Evolutionary conservation across 805 yeast species (phyloP), one percentile per base, ranked within the genome.

Genomic region (Lipomyces orientalis): DNA sequence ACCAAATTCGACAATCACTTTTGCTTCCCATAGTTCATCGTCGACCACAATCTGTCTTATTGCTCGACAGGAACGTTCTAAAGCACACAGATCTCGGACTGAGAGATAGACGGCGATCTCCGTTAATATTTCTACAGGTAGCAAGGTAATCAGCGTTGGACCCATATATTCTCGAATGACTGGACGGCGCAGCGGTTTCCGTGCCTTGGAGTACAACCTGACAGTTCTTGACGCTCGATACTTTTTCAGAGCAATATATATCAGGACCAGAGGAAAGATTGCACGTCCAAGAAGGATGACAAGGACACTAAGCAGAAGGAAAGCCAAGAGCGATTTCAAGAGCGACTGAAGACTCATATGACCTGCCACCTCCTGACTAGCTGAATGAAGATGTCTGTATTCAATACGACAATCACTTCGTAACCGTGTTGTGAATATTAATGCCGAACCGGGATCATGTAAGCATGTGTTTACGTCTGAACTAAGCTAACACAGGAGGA

Each of bases 21-120:
- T 67, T 7, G 60, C 60, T 29, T 33, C n/a, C 70, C 70, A 67
- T 10, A 67, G 54, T 49, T 61, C 54, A 29, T 67, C 62, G 12
- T 55, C 57, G 19, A 55, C n/a, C 4, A 67, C 37, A 8, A 67
- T 1, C 16, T n/a, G 46, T 14, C 68, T 62, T 19, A 65, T 46
- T 4, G 34, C 29, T 16, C 29, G 7, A 33, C 62, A 49, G 3
- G 70, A 59, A 4, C 46, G 49, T 46, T 52, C 55, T 19, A 67
- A 25, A 1, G 61, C 52, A 8, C 55, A 43, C 31, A 64, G 52
- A 16, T 64, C 68, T 14, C 31, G 39, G 14, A 61, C 54, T 2
- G 67, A 16, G n/a, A 67, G 54, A 29, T 33, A 35, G 8, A 54
- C 49, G 14, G 58, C 62, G 14, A 67, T 34, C 22, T 43, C 39